These are phyloP conservation scores for Chaetomiaceae sp. DNA, from an alignment of 2,329 filamentous ascomycete species.

Conservation along the genomic window DNA sequence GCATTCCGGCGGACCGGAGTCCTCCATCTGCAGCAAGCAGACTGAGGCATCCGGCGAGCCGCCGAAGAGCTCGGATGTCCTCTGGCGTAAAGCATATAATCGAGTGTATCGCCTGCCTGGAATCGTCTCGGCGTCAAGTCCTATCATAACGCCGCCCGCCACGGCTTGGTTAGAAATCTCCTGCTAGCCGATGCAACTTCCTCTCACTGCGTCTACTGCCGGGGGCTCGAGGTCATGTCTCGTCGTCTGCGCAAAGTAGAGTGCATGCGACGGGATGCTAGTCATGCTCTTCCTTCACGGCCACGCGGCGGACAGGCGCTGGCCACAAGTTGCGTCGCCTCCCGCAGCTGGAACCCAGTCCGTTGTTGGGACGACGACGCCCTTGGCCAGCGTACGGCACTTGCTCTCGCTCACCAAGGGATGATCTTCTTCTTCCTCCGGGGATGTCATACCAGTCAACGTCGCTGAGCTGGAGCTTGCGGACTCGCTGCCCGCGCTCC, in stretches of 20 bases:
- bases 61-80: not conserved
- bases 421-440: not conserved
- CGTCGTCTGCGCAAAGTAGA: conserved; percentile 8
- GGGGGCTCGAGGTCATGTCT: not conserved
- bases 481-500: conserved; percentile 72
- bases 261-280: conserved; percentile 26
- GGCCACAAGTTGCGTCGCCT: conserved; percentile 2
- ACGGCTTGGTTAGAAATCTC: conserved; percentile 16
- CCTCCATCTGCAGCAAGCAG: not conserved
- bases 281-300: conserved; percentile 23
- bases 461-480: conserved; percentile 92
- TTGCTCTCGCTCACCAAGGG: conserved; percentile 1
- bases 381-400: not conserved
- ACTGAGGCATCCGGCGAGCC: not conserved
- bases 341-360: not conserved
- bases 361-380: not conserved
- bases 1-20: not conserved
- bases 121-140: conserved; percentile 18
- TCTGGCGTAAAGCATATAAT: conserved; percentile 1
- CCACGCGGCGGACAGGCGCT: conserved; percentile 18
- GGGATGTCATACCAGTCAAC: conserved; percentile 77
- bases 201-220: not conserved
- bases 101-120: conserved; percentile 3
- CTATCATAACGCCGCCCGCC: conserved; percentile 15
- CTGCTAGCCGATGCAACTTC: not conserved